Conservation (phyloP, 2,329 filamentous ascomycete species). For the Scedosporium minutisporum region DNA sequence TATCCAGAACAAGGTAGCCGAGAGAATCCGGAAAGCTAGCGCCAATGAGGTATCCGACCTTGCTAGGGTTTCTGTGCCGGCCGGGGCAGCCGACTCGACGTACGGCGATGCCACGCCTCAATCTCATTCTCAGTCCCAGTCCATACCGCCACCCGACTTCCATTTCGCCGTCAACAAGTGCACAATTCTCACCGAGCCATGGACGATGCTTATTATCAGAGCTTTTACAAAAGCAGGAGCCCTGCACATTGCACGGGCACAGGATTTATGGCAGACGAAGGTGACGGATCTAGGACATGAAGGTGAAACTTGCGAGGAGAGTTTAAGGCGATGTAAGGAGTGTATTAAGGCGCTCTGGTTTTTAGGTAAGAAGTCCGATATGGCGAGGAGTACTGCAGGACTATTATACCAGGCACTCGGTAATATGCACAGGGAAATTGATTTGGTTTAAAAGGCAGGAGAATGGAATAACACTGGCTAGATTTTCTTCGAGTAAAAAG, state of each 20-base stretch:
- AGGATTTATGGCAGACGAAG: constrained; percentile 18
- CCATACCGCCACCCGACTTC: constrained; percentile 27
- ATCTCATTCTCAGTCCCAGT: neutral
- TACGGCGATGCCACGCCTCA: neutral
- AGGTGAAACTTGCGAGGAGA: constrained; percentile 14
- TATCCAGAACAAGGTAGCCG: constrained; percentile 21
- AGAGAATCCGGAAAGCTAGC: constrained; percentile 31
- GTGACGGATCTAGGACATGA: constrained; percentile 13
- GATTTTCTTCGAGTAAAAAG: too few species aligned
- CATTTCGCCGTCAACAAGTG: constrained; percentile 45
- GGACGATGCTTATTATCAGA: constrained; percentile 45
- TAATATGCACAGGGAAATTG: neutral
- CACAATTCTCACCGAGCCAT: constrained; percentile 49
- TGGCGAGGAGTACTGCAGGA: constrained; percentile 13
- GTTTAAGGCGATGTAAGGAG: constrained; percentile 29
- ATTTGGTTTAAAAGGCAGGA: too few species aligned
- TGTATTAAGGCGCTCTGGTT: constrained; percentile 45
- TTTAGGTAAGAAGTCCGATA: constrained; percentile 46
- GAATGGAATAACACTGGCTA: too few species aligned
- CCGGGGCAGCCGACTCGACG: constrained; percentile 14
- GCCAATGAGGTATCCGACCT: constrained; percentile 37
- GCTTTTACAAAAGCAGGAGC: constrained; percentile 39
- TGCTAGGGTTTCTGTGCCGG: constrained; percentile 33
- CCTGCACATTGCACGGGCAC: constrained; percentile 24
- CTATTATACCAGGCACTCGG: neutral